phyloP scores from a whole-genome alignment of 2,329 filamentous ascomycete genomes.

The Colletotrichum sansevieriae region DNA sequence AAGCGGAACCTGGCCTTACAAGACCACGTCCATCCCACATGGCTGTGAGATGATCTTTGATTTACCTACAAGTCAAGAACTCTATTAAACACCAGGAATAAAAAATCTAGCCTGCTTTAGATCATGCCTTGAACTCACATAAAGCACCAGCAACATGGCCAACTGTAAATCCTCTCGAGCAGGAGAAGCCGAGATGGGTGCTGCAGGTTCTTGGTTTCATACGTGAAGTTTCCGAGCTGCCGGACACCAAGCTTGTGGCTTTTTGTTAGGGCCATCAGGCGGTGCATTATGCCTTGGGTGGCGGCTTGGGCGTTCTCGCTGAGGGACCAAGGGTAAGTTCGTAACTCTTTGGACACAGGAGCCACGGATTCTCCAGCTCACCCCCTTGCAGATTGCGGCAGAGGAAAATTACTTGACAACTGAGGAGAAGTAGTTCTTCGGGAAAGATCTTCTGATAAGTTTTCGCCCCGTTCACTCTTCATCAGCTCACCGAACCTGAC shows the following conservation, averaged over 20 bases:
- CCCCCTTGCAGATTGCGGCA: neutral
- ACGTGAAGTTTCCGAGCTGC: neutral
- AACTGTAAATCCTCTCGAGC: neutral
- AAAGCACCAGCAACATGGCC: no score
- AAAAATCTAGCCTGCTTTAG: no score
- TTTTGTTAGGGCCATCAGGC: slow-evolving; percentile 8
- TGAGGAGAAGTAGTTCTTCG: neutral
- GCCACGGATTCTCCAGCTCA: no score
- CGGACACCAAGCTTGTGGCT: neutral
- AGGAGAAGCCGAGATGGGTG: neutral
- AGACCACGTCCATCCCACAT: no score
- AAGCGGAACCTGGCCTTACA: no score
- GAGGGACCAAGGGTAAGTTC: neutral
- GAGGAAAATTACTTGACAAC: neutral
- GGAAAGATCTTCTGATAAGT: neutral
- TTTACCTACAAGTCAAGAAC: no score
- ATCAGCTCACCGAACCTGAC: neutral
- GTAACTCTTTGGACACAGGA: neutral
- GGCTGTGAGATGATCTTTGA: no score
- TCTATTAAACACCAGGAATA: no score
- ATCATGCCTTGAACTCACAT: no score
- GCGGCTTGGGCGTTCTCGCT: neutral
- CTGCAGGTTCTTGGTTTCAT: neutral
- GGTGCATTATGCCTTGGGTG: neutral
- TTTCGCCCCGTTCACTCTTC: neutral